Base-by-base conservation (phyloP, 352 stramenopile genomes). In the Pythium aquatile region DNA sequence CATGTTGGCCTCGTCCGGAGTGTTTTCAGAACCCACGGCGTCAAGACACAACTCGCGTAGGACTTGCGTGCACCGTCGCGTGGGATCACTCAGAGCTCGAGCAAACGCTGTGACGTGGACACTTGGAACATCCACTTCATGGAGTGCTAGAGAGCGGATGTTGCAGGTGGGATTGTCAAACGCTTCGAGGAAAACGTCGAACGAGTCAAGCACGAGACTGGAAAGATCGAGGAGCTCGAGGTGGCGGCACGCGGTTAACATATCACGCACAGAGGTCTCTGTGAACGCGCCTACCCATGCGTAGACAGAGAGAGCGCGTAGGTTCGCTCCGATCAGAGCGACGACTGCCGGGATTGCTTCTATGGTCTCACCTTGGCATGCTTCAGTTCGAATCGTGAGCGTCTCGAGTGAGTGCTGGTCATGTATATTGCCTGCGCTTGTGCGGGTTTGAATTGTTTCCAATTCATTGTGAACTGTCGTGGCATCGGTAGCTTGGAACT, bases 181-280 rank as follows among this genome's bases (percentile, higher is more conserved):
- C 16, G 46, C 55, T 9, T 68, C 47, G 35, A 59, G 11, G 42
- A 68, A 59, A 29, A 68, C 46, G 24, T 68, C 62, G 46, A 68
- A 48, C 5, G 62, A 68, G 16, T 68, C 55, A 14, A 68, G 16
- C 6, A 55, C 16, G 28, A 63, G 33, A 29, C 62, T 49, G 7
- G 55, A 68, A 13, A 68, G 35, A n/a, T 68, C 62, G 3, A 68
- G 44, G 28, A 55, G 58, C 13, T 32, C 13, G 3, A 68, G 37
- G n/a, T 53, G 10, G 5, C 33, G 55, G 24, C 62, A 68, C 7
- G 29, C 16, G 2, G 24, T 14, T 13, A 49, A 28, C 17, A 57
- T 59, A 24, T 26, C 29, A 10, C 1, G 14, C 28, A 63, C 35
- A 3, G 26, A 32, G 3, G 30, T 17, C 17, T 33, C 24, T 26